phyloP scores from a whole-genome alignment of 1,139 yeast genomes.

The Maudiozyma humilis region DNA sequence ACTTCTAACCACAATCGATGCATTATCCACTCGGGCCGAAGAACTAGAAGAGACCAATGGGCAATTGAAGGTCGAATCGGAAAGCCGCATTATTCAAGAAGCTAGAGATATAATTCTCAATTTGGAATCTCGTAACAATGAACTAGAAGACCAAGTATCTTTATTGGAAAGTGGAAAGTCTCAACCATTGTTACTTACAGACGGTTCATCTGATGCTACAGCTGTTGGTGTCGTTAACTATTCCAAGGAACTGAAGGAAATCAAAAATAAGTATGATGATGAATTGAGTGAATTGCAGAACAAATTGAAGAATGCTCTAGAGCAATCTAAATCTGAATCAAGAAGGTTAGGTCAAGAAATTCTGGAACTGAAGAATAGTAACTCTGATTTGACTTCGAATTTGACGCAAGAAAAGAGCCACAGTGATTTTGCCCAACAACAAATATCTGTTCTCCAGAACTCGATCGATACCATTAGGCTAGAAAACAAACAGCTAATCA shows the following conservation, averaged over 20 bases:
- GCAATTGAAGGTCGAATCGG: conserved; percentile 39
- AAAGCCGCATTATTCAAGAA: conserved; percentile 56
- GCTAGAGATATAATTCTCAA: conserved; percentile 50
- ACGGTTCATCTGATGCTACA: not conserved
- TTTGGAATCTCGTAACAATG: conserved; percentile 54
- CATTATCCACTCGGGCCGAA: conserved; percentile 63
- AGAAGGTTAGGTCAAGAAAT: not conserved
- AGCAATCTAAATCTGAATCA: not conserved
- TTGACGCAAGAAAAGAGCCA: conserved; percentile 43
- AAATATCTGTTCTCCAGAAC: conserved; percentile 34
- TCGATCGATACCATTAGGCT: conserved; percentile 34
- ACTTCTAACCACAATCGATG: conserved; percentile 56
- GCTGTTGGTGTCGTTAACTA: too few species aligned
- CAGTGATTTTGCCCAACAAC: conserved; percentile 40
- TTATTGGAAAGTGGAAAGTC: conserved; percentile 13
- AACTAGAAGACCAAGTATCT: conserved; percentile 27
- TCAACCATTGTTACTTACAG: not conserved
- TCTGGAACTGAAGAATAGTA: conserved; percentile 34
- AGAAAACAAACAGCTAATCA: conserved; percentile 41
- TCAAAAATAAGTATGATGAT: not conserved
- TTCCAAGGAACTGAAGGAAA: not conserved
- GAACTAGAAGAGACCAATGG: conserved; percentile 34
- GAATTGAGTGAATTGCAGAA: conserved; percentile 19
- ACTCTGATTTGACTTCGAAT: conserved; percentile 39
- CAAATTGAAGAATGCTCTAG: not conserved